Conservation (phyloP, 805 yeast species). For the Sugiyamaella americana region DNA sequence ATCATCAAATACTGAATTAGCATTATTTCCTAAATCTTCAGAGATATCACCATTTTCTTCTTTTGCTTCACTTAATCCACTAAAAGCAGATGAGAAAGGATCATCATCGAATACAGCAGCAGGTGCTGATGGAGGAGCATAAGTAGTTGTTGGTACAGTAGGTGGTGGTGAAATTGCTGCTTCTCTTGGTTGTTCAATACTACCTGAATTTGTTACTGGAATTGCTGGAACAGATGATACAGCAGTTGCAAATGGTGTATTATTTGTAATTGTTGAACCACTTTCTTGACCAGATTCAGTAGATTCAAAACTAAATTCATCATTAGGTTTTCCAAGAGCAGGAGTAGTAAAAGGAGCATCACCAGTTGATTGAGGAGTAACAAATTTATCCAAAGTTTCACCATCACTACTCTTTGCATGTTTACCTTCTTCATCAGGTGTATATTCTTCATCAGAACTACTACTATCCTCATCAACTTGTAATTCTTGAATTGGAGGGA, state of each 20-base stretch:
- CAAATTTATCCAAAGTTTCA: conserved; percentile 8
- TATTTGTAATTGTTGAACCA: neutral
- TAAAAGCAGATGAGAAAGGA: conserved; percentile 40
- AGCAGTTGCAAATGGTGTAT: neutral
- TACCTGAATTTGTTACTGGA: conserved; percentile 18
- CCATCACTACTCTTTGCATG: neutral
- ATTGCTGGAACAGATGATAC: conserved; percentile 17
- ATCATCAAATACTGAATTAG: conserved; percentile 17
- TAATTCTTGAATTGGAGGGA: conserved; percentile 26
- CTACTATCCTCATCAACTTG: conserved; percentile 23
- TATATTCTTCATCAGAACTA: conserved; percentile 27
- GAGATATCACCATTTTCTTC: conserved; percentile 23
- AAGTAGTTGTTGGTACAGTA: conserved; percentile 32
- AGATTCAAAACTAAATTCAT: neutral
- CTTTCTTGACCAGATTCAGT: too few relatives aligned
- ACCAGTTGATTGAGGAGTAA: neutral
- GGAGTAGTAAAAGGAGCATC: neutral
- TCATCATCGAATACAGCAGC: conserved; percentile 25
- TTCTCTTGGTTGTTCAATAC: too few relatives aligned
- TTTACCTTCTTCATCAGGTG: neutral
- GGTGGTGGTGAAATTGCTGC: conserved; percentile 3
- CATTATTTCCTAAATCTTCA: conserved; percentile 17
- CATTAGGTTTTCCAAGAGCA: neutral
- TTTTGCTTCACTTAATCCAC: conserved; percentile 41
- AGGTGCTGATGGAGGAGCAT: conserved; percentile 9